These are phyloP conservation scores for Termitomyces sp. DNA, from an alignment of 768 basidiomycete genomes.

Conservation along the genomic window DNA sequence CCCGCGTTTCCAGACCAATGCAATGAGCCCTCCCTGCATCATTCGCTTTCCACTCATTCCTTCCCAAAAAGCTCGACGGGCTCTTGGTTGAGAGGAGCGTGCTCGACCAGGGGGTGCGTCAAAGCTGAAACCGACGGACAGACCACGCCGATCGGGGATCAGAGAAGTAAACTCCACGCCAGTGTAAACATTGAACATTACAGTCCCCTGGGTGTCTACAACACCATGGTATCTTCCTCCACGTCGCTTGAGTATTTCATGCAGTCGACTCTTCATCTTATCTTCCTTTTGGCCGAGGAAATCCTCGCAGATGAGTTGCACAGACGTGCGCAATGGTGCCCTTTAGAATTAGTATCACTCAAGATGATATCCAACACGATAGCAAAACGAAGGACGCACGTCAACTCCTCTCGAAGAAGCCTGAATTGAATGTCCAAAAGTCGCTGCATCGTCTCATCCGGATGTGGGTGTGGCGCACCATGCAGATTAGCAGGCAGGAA, in stretches of 20 bases:
- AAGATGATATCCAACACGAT: neutral
- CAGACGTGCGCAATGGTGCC: conserved; percentile 50
- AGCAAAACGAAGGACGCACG: conserved; percentile 34
- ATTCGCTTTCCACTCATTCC: conserved; percentile 57
- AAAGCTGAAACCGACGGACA: conserved; percentile 45
- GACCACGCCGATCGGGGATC: conserved; percentile 49
- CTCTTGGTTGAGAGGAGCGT: conserved; percentile 34
- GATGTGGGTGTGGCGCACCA: conserved; percentile 62
- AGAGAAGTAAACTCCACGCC: conserved; percentile 46
- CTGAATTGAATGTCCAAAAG: conserved; percentile 75
- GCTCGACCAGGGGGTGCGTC: conserved; percentile 59
- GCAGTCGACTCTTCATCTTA: conserved; percentile 35
- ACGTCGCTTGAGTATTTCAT: conserved; percentile 42
- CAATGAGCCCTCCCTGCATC: conserved; percentile 61
- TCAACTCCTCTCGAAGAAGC: conserved; percentile 70
- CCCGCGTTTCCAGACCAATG: conserved; percentile 47
- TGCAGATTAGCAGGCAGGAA: conserved; percentile 63
- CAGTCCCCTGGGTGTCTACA: conserved; percentile 39
- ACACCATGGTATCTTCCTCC: conserved; percentile 61
- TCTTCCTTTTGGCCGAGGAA: conserved; percentile 21
- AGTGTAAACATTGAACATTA: conserved; percentile 66
- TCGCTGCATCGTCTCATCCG: conserved; percentile 57
- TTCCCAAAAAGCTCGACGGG: conserved; percentile 61
- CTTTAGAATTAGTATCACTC: conserved; percentile 26
- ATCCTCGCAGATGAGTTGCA: conserved; percentile 50